Base-by-base conservation (phyloP, 2,329 filamentous ascomycete genomes). In the Aspergillus intermedius region DNA sequence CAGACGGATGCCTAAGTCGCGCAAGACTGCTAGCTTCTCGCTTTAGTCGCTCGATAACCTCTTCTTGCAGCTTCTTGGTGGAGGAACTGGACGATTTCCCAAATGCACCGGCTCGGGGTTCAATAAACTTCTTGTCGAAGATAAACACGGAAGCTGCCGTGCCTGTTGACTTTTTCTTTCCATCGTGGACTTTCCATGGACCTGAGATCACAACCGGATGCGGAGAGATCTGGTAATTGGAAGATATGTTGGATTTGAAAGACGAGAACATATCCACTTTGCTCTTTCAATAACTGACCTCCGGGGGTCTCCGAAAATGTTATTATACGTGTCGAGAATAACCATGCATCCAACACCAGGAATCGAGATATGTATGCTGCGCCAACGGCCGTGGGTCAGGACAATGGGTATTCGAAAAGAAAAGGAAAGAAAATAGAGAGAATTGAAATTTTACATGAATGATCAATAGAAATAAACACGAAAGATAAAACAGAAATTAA, bases 121-220 rank as follows among this genome's bases (percentile, higher is more conserved):
- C 91, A 47, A 98, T 75, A 1, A 82, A 81, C 71, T 94, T 95
- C 66, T 83, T 85, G 57, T 98, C 93, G 67, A 97, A 96, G 56
- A 97, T 84, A 62, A 97, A 98, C 57, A 97, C 84, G 13, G 91
- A 96, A 48, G 86, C 93, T 6, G 84, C 70, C 67, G 93, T 95
- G 57, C 88, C 88, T 0, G 90, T 95, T 25, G 87, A 89, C 73
- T 96, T 97, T 74, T 94, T 94, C 76, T 95, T 97, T 50, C 88
- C 91, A 73, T 96, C 91, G 77, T 91, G 91, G 62, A 98, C 93
- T 74, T 90, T 95, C 93, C 93, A 98, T 50, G 91, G 88, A 15
- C 93, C 93, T 13, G 91, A 88, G 46, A 82, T 82, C 45, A 89
- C 87, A n/a, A 82, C 85, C 9, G 87, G 81, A 51, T 81, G 82